Base-by-base conservation (phyloP, 1,139 yeast genomes). In the Hansenula anomala region DNA sequence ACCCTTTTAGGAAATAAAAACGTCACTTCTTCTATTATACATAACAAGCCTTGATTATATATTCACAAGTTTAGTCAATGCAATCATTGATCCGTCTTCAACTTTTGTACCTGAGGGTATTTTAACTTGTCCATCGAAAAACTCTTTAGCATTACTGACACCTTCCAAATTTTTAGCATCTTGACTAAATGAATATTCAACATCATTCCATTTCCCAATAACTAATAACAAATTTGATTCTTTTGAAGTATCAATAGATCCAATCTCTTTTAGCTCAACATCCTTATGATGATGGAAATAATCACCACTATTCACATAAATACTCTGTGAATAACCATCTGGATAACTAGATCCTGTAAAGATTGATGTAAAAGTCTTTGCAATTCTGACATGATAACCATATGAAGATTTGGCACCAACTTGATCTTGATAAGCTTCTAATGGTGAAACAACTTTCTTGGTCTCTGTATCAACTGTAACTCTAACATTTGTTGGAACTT, bases 321-420 rank as follows among this genome's bases (percentile, higher is more conserved):
- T 59, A 4, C 89, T 72, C 46, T 76, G 77, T 1, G 81, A 69
- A 57, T 88, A 89, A 0, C 96, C 96, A 7, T 78, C 78, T 4
- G 77, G 70, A 38, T 70, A 71, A 3, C 82, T 68, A 36, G 84
- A 71, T 52, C 83, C 86, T 9, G 94, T 81, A 60, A 87, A 89
- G 0, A 89, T 63, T 15, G 78, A 67, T 34, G 78, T 75, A 52
- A 88, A 80, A 11, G 66, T 58, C 36, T 67, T 66, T 3, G 85
- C 86, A 15, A 82, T 63, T 41, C 97, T 68, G 4, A 89, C 90
- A 44, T 73, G 76, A 59, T 84, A 89, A 0, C 95, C 96, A 59
- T 80, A 85, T 6, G 82, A 67, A 8, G 77, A 67, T 44, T 71
- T 72, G 28, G 75, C 72, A 0, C 89, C 89, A 5, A 67, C 62